Evolutionary conservation across 306 rosid species (phyloP), one percentile per base, ranked within the genome.

Genomic region (Abrus pulchellus): DNA sequence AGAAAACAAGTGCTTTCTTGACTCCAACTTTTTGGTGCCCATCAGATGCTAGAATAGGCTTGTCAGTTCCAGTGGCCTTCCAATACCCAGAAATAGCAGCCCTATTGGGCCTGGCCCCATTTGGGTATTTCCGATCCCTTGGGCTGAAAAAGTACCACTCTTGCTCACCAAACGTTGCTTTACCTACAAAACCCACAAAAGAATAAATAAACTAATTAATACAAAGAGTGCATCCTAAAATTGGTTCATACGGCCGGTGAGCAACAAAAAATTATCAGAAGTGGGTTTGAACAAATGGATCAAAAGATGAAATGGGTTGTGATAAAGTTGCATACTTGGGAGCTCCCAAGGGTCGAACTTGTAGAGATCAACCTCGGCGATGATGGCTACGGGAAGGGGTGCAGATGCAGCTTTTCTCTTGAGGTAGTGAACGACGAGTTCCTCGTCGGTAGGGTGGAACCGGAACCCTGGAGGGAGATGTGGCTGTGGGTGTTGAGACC

Each of bases 81-180:
- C 89, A 83, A 70, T 86, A 86, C 54, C 89, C 89, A 69, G 84
- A 86, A 75, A 68, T 77, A 8, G 86, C 84, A 14, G 89, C 84
- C 27, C 86, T 86, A 57, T 86, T 86, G n/a, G 89, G 86, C 76
- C 89, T 64, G 0, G 65, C 83, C 5, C 89, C 89, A 55, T 86
- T 86, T 72, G 89, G 89, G 76, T 86, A 86, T 12, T 82, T 86
- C 43, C 86, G 30, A 68, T 86, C 89, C 60, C 86, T 83, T 5
- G 86, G 89, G 54, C 89, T 86, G 69, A 86, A 83, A 73, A 82
- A 86, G 47, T 79, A 82, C 86, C 89, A 86, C 11, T 86, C 89
- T 27, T 86, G 82, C 29, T 86, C 86, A 4, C 89, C 89, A 79
- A 86, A 83, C 20, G 52, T 45, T 28, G 89, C 84, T 13, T 86